Evolutionary conservation across 225 moss, liverwort and hornwort genomes (phyloP).

Genomic region (Ulota crispa): DNA sequence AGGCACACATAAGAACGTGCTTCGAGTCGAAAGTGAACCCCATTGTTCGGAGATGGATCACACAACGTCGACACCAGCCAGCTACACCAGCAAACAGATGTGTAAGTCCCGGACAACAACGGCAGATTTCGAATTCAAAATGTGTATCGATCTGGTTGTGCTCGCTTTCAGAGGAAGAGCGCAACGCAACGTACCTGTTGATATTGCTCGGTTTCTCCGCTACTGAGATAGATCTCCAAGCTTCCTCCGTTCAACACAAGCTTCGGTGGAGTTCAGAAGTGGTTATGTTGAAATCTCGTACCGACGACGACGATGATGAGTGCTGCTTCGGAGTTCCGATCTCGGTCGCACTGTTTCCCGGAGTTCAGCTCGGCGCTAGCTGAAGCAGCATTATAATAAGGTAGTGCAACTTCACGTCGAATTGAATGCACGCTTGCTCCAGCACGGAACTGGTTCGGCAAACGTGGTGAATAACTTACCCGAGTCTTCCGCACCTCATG

Average conservation of each 20-base stretch:
- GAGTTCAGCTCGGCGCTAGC: conserved; percentile 1
- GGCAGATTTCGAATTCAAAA: background rate
- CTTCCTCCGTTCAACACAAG: background rate
- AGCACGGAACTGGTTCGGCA: background rate
- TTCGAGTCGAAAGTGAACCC: conserved; percentile 16
- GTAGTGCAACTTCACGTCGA: background rate
- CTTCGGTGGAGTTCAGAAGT: background rate
- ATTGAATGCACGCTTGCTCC: background rate
- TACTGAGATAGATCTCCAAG: background rate
- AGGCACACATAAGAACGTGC: conserved; percentile 7
- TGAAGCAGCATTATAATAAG: background rate
- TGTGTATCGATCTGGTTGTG: background rate
- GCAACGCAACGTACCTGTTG: background rate
- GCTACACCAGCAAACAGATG: background rate
- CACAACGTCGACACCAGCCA: background rate
- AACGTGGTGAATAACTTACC: too few relatives aligned
- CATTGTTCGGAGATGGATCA: conserved; percentile 5
- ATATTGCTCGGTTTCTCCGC: background rate
- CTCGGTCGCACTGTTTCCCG: background rate
- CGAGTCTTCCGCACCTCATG: too few relatives aligned
- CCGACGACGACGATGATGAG: background rate
- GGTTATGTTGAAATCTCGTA: background rate
- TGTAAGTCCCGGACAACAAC: background rate
- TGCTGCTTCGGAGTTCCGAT: background rate
- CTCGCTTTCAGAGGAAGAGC: background rate